Evolutionary conservation across 768 basidiomycete species (phyloP).

Genomic region (Tulasnella sp.): DNA sequence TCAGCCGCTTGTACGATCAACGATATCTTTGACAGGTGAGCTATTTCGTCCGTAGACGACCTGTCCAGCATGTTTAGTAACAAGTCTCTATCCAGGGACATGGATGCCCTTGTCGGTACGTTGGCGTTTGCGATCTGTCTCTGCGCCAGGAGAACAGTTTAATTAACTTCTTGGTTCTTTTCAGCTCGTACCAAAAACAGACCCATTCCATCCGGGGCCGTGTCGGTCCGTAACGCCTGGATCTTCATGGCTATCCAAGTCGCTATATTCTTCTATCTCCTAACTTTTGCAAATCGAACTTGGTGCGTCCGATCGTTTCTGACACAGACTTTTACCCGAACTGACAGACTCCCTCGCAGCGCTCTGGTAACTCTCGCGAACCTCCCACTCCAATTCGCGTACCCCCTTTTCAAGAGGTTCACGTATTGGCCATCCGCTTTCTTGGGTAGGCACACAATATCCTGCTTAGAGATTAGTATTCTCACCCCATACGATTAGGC

Average conservation of each 20-base stretch:
- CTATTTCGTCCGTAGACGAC: not conserved
- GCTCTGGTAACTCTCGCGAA: slow-evolving; percentile 5
- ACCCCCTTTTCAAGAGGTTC: slow-evolving; percentile 11
- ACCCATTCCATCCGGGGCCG: slow-evolving; percentile 44
- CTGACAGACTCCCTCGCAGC: not conserved
- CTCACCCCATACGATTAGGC: not conserved
- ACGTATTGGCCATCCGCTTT: slow-evolving; percentile 15
- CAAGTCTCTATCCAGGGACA: slow-evolving; percentile 24
- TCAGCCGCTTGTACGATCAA: slow-evolving; percentile 50
- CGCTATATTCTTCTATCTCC: slow-evolving; percentile 36
- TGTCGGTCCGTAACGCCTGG: slow-evolving; percentile 39
- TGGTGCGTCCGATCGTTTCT: not conserved
- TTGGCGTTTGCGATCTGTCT: slow-evolving; percentile 16
- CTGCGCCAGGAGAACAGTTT: not conserved
- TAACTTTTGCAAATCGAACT: slow-evolving; percentile 22
- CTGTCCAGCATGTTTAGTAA: not conserved
- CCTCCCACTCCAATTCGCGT: slow-evolving; percentile 13
- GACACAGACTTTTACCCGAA: not conserved
- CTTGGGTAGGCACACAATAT: not conserved
- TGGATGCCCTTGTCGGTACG: slow-evolving; percentile 49
- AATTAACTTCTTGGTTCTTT: not conserved
- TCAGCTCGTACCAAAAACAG: slow-evolving; percentile 44
- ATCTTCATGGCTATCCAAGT: slow-evolving; percentile 40
- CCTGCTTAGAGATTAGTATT: not conserved
- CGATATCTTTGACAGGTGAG: slow-evolving; percentile 44